phyloP scores from a whole-genome alignment of 108 stramenopile species.

The Craspedostauros australis region DNA sequence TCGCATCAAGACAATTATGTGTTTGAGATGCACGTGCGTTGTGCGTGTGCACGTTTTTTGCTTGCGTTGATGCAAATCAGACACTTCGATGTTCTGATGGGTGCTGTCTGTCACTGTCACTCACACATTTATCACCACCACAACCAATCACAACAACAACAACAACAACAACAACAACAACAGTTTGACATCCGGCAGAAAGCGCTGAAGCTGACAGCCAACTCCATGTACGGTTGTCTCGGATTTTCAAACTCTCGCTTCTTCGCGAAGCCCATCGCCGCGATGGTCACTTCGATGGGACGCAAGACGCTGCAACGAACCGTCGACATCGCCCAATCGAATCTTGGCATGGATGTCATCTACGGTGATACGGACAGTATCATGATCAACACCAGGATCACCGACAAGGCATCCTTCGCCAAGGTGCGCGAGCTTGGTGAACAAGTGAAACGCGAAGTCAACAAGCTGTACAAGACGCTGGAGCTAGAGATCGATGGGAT shows the following conservation, averaged over 20 bases:
- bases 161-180: no score
- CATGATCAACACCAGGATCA: slow-evolving; percentile 98
- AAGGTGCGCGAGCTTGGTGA: slow-evolving; percentile 76
- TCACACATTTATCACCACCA: background rate
- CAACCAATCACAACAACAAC: no score
- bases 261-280: slow-evolving; percentile 97
- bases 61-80: no score
- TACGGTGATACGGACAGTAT: slow-evolving; percentile 99
- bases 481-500: slow-evolving; percentile 98
- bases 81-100: background rate
- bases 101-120: background rate
- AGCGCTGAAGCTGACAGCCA: slow-evolving; percentile 98
- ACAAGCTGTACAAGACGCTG: slow-evolving; percentile 94
- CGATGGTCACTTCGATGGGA: slow-evolving; percentile 96
- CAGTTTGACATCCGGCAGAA: slow-evolving; percentile 97
- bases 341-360: slow-evolving; percentile 96
- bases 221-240: slow-evolving; percentile 99
- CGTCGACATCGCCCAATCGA: slow-evolving; percentile 88
- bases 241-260: slow-evolving; percentile 96
- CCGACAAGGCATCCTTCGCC: slow-evolving; percentile 53
- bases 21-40: no score
- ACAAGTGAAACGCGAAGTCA: slow-evolving; percentile 94
- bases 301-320: slow-evolving; percentile 96
- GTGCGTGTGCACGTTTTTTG: no score
- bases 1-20: background rate